Evolutionary conservation across 1,139 yeast species (phyloP).

Genomic region (Hemisphaericaspora lyxosophila): DNA sequence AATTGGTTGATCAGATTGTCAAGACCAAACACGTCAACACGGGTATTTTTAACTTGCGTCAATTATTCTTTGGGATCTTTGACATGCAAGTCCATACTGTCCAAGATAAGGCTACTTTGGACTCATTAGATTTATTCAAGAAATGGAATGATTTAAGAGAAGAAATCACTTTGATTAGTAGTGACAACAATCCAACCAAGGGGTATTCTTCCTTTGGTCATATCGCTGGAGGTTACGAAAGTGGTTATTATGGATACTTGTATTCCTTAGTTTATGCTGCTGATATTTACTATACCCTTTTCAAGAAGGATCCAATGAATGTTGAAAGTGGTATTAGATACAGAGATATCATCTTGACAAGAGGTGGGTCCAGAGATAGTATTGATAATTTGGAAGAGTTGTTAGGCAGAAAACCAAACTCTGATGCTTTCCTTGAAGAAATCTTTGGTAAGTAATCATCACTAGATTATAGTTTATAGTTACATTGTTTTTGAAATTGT

Average conservation of each 20-base stretch:
- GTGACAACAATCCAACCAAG: constrained; percentile 53
- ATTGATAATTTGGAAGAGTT: constrained; percentile 62
- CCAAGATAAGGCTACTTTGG: constrained; percentile 36
- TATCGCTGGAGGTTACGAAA: constrained; percentile 79
- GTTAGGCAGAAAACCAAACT: constrained; percentile 74
- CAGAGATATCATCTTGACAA: constrained; percentile 65
- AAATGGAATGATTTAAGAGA: constrained; percentile 67
- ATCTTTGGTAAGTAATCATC: constrained; percentile 25
- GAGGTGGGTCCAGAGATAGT: constrained; percentile 75
- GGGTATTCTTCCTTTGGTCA: constrained; percentile 83
- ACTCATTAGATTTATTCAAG: constrained; percentile 45
- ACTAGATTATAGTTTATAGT: not conserved
- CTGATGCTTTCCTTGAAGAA: constrained; percentile 68
- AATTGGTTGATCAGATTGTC: constrained; percentile 58
- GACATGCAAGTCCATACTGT: constrained; percentile 71
- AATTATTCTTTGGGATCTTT: constrained; percentile 73
- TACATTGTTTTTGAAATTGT: not conserved
- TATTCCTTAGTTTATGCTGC: constrained; percentile 86
- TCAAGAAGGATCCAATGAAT: constrained; percentile 67
- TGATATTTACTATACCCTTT: constrained; percentile 75
- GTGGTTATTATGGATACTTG: constrained; percentile 84
- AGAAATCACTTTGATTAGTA: constrained; percentile 55
- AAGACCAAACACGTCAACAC: constrained; percentile 74
- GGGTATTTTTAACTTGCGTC: constrained; percentile 69
- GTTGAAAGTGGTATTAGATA: constrained; percentile 60